Base-by-base conservation (phyloP, 1,284 basidiomycete genomes). In the Fomitopsis palustris region DNA sequence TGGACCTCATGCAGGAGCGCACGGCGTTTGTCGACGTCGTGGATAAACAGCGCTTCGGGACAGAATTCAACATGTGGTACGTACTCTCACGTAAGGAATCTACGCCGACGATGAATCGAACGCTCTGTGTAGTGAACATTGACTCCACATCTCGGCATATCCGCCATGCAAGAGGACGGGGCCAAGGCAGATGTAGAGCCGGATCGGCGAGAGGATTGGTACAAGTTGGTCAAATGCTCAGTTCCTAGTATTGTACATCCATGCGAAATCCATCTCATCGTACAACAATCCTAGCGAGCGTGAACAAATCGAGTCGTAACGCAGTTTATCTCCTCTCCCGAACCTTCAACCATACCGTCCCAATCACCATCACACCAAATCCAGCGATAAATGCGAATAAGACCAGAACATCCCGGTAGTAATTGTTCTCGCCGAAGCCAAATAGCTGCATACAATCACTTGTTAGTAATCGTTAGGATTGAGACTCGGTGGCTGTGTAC, bases 341-440 rank as follows among this genome's bases (percentile, higher is more conserved):
- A 53, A 95, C 81, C 65, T 83, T 82, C 62, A 85, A 77, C 80
- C 90, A 90, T 12, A 96, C 92, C 23, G 88, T 75, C 7, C 78
- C 79, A 59, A 94, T 83, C 14, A 95, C 84, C 9, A 83, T 72
- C 3, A 87, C 52, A 0, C 81, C 87, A 66, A 93, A 93, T 0
- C 88, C 92, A 3, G 82, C 87, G 56, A 94, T 88, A 70, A 89
- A 96, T 0, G 83, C 93, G 64, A 95, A 93, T 49, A 94, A 72
- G 27, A 95, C 86, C 29, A 96, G 78, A 5, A 96, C 90, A 67
- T 96, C 90, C 52, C 92, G 77, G 69, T 93, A 95, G 69, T 94
- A 95, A 63, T 88, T 86, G 62, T 84, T 82, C 55, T 77, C 66
- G 14, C 84, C 80, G 68, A 95, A 95, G 2, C 93, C 94, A 69